Evolutionary conservation across 768 basidiomycete species (phyloP).

Genomic region (Dioszegia aurantiaca): DNA sequence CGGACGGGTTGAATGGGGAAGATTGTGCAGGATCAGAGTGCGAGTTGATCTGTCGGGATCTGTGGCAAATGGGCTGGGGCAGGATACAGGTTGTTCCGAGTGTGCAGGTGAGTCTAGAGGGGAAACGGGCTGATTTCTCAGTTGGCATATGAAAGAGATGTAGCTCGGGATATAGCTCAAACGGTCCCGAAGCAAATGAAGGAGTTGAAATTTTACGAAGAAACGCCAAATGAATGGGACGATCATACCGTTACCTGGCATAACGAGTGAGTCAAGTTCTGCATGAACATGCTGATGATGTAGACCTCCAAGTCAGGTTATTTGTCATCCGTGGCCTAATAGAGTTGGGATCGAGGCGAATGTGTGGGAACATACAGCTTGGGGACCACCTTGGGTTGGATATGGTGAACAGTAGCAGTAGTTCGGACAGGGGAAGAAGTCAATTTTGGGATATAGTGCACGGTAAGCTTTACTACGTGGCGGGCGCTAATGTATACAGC

Average conservation of each 20-base stretch:
- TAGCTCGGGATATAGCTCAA: constrained; percentile 33
- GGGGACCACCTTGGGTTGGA: constrained; percentile 40
- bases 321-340: constrained; percentile 52
- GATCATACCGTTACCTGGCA: constrained; percentile 28
- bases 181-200: constrained; percentile 28
- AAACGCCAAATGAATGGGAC: constrained; percentile 31
- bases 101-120: constrained; percentile 46
- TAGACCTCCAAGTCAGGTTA: constrained; percentile 47
- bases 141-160: constrained; percentile 47
- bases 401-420: neutral
- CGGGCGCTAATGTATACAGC: too few relatives aligned
- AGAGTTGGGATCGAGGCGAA: constrained; percentile 43
- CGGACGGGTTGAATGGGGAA: constrained; percentile 16
- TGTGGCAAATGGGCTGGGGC: constrained; percentile 46
- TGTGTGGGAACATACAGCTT: constrained; percentile 47
- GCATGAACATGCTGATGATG: neutral
- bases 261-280: constrained; percentile 24
- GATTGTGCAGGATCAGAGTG: constrained; percentile 51
- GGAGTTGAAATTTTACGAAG: constrained; percentile 40
- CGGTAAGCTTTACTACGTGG: too few relatives aligned
- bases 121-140: constrained; percentile 4
- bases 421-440: too few relatives aligned
- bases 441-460: neutral
- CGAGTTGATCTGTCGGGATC: constrained; percentile 39
- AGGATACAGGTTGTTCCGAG: constrained; percentile 48